Base-by-base conservation (phyloP, 768 basidiomycete species). In the Lepiota brunneoincarnata region DNA sequence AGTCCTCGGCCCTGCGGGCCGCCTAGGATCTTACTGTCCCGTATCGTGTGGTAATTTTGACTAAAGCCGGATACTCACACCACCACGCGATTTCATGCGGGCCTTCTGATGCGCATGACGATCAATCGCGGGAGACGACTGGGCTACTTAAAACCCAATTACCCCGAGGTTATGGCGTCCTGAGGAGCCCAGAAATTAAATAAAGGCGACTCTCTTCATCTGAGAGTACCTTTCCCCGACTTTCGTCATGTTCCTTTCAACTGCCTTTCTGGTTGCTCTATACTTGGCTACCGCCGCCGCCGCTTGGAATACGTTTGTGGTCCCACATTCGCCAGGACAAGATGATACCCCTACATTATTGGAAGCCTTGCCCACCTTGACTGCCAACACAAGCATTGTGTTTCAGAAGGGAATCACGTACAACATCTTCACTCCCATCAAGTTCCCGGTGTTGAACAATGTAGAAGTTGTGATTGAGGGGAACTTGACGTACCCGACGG, bases 381-480 rank as follows among this genome's bases (percentile, higher is more conserved):
- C 69, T 2, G 62, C 62, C 6, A 68, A 81, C 54, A 69, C 82
- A 20, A 81, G 78, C 4, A 84, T 85, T 59, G 55, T 85, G 4
- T 86, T 86, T 64, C 45, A 76, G 61, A 72, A 79, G 48, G 81
- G 82, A 35, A 65, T 75, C 17, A 80, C 75, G 0, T 87, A 86
- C 61, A 86, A 85, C 59, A 77, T 84, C 5, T 82, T 78, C 61
- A 81, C 80, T 2, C 80, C 83, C 0, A 72, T 84, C 66, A 75
- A 70, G 51, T 86, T 86, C 51, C 80, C 82, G 0, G 62, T 59
- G 0, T 62, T 85, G 48, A 77, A 71, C 31, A 83, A 84, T 55
- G 82, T 84, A 15, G 81, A 83, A 55, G 70, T 86, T 18, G 65
- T 66, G 26, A 72, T 85, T 51, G 76, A 83, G 48, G 83, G 83